A percentile compares a stretch with the other conserved stretches of the same genome.
Evolutionary conservation across 306 rosid species (phyloP).

Genomic region (Corylus avellana): DNA sequence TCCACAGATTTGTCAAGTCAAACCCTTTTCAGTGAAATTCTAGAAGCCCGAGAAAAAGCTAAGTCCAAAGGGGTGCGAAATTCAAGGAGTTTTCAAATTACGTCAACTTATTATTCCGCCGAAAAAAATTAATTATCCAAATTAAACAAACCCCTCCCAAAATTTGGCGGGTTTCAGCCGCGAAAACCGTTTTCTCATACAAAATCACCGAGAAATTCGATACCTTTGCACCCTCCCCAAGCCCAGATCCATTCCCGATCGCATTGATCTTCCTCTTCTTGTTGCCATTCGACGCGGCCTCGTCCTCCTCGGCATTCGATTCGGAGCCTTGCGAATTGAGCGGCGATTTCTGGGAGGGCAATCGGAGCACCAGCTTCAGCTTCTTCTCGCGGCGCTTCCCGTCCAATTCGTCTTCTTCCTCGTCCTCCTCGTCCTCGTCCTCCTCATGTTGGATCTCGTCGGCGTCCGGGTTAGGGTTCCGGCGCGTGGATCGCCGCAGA

Average conservation of each 20-base stretch:
- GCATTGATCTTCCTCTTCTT: slow-evolving; percentile 55
- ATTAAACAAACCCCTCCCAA: neutral
- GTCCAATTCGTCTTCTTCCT: slow-evolving; percentile 29
- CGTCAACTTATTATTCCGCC: slow-evolving; percentile 40
- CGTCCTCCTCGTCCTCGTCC: slow-evolving; percentile 27
- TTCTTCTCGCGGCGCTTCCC: slow-evolving; percentile 56
- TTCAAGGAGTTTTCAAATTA: slow-evolving; percentile 44
- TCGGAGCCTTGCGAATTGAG: slow-evolving; percentile 46
- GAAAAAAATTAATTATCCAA: slow-evolving; percentile 4
- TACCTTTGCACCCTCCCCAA: slow-evolving; percentile 41
- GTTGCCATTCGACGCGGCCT: slow-evolving; percentile 27
- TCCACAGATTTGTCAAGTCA: slow-evolving; percentile 38
- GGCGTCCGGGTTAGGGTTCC: slow-evolving; percentile 47
- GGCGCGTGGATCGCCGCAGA: slow-evolving; percentile 71
- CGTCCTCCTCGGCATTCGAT: slow-evolving; percentile 47
- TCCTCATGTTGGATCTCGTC: slow-evolving; percentile 4
- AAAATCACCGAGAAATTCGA: neutral
- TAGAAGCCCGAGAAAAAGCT: slow-evolving; percentile 20
- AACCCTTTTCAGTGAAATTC: slow-evolving; percentile 42
- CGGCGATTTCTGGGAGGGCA: slow-evolving; percentile 51
- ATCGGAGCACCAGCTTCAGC: slow-evolving; percentile 55
- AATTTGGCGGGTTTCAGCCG: neutral
- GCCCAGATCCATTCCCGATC: slow-evolving; percentile 50
- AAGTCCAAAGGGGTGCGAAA: slow-evolving; percentile 52
- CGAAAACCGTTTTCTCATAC: neutral